Conservation (phyloP, 2,329 filamentous ascomycete species). For the Didymella sp. region DNA sequence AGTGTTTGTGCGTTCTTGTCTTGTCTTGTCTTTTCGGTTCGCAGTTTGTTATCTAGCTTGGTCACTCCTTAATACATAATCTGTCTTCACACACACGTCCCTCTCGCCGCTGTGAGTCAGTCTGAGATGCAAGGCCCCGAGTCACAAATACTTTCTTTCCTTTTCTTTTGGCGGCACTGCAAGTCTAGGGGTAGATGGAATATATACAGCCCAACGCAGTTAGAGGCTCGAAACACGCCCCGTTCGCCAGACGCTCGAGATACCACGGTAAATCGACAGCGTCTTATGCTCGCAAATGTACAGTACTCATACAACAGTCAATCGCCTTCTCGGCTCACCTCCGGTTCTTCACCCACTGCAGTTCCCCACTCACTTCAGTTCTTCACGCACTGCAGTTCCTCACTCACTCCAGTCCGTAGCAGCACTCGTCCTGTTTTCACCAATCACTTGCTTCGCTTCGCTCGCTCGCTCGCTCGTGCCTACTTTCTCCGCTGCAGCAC, state of each 20-base stretch:
- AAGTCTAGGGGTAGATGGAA: background rate
- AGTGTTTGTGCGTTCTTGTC: background rate
- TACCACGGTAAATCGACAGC: background rate
- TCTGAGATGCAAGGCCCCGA: too few species aligned
- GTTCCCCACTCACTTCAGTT: too few species aligned
- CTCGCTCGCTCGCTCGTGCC: too few species aligned
- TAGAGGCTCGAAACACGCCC: background rate
- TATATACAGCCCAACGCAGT: conserved; percentile 7
- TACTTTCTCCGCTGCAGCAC: conserved; percentile 87
- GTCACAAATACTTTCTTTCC: too few species aligned
- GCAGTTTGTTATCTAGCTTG: background rate
- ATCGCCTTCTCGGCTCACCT: too few species aligned
- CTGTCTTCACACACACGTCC: background rate
- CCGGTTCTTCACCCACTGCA: too few species aligned
- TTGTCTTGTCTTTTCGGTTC: background rate
- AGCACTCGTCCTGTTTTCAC: too few species aligned
- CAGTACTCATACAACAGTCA: conserved; percentile 11
- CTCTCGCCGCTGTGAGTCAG: too few species aligned
- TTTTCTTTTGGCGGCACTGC: background rate
- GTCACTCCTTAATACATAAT: conserved; percentile 1
- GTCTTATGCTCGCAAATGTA: conserved; percentile 16
- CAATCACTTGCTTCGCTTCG: too few species aligned
- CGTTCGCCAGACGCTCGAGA: conserved; percentile 1
- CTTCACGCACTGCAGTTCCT: too few species aligned
- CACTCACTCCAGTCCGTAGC: too few species aligned